phyloP scores from a whole-genome alignment of 2,329 filamentous ascomycete genomes.

The Cladosporium sp. region DNA sequence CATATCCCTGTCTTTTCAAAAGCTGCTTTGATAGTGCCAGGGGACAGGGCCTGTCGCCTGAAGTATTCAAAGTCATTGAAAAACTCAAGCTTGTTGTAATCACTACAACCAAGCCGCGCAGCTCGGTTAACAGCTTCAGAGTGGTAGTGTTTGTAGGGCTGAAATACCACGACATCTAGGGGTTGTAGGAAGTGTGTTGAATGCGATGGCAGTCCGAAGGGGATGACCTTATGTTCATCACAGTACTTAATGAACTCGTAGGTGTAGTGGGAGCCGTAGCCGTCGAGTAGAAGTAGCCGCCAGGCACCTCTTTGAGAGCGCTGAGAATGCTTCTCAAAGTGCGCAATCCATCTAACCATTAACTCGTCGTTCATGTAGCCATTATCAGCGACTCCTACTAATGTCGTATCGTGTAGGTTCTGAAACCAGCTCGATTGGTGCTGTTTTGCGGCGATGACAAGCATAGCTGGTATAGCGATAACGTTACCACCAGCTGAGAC shows the following conservation, averaged over 20 bases:
- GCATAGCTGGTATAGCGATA: neutral
- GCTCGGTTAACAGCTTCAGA: constrained; percentile 14
- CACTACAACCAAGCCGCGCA: constrained; percentile 10
- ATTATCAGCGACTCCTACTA: constrained; percentile 2
- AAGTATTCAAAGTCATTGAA: neutral
- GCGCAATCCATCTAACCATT: constrained; percentile 9
- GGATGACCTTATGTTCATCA: constrained; percentile 10
- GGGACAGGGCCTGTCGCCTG: constrained; percentile 6
- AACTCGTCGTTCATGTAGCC: constrained; percentile 15
- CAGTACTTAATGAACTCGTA: constrained; percentile 13
- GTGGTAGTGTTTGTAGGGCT: constrained; percentile 21
- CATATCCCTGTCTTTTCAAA: constrained; percentile 13
- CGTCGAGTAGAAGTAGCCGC: constrained; percentile 13
- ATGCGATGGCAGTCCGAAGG: constrained; percentile 12
- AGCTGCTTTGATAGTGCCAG: constrained; percentile 13
- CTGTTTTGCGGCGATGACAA: neutral
- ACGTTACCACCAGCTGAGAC: neutral
- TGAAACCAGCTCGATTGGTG: neutral
- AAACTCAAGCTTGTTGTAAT: constrained; percentile 16
- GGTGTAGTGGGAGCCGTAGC: constrained; percentile 10
- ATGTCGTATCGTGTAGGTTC: neutral
- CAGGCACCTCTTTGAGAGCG: neutral
- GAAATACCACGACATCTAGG: constrained; percentile 17
- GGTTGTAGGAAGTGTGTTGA: constrained; percentile 13
- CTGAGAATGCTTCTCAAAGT: constrained; percentile 13